phyloP scores from a whole-genome alignment of 2,329 filamentous ascomycete genomes.

The Mollisia scopiformis region DNA sequence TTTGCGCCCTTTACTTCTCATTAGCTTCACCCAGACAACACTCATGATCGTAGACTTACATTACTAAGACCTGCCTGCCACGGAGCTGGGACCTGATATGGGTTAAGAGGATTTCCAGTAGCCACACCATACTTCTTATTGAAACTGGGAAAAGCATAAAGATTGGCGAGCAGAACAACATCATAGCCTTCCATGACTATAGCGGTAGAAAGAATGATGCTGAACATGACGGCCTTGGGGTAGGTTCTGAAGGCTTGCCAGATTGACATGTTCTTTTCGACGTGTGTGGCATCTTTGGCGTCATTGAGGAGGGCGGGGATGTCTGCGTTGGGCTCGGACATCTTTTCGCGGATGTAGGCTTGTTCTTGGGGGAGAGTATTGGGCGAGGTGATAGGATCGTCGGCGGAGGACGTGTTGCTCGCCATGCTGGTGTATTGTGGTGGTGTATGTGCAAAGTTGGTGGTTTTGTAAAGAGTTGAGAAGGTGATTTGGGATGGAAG shows the following conservation, averaged over 20 bases:
- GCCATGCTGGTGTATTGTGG: neutral
- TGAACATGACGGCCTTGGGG: conserved; percentile 36
- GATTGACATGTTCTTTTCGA: conserved; percentile 27
- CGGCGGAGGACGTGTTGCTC: neutral
- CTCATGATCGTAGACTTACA: conserved; percentile 3
- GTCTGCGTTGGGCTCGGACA: conserved; percentile 16
- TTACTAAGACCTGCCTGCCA: conserved; percentile 40
- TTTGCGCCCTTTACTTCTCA: conserved; percentile 26
- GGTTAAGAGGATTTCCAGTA: conserved; percentile 10
- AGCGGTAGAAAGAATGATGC: conserved; percentile 40
- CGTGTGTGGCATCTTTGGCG: conserved; percentile 25
- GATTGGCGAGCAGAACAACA: conserved; percentile 39
- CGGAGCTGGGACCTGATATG: conserved; percentile 36
- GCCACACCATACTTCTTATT: conserved; percentile 36
- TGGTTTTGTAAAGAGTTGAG: neutral
- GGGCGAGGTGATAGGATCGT: neutral
- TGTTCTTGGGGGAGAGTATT: conserved; percentile 10
- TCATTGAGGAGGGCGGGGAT: conserved; percentile 18
- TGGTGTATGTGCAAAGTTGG: neutral
- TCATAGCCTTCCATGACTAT: conserved; percentile 49
- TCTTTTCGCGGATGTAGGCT: conserved; percentile 18
- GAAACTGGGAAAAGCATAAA: conserved; percentile 35
- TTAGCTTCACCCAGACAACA: neutral
- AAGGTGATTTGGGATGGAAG: neutral
- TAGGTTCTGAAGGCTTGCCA: conserved; percentile 28